These are phyloP conservation scores for Violaceomyces palustris DNA, from an alignment of 1,284 basidiomycete species.

Conservation along the genomic window DNA sequence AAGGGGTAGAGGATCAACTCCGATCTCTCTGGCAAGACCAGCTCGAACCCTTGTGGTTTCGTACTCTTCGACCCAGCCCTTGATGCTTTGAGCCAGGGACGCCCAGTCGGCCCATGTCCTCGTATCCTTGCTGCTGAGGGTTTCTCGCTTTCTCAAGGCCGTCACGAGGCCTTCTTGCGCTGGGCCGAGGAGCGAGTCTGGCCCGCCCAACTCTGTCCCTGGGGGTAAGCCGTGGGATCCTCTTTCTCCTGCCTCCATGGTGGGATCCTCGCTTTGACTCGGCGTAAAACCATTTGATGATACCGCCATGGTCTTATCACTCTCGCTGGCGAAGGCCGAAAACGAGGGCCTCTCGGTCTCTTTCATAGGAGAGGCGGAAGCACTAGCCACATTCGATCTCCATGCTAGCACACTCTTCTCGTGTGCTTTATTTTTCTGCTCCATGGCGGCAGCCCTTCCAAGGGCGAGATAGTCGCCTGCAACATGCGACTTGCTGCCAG, in stretches of 20 bases:
- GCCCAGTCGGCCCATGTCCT: conserved; percentile 48
- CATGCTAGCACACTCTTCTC: conserved; percentile 31
- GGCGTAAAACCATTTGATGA: no score
- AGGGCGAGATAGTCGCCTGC: conserved; percentile 29
- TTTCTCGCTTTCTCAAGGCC: background rate
- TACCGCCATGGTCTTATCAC: no score
- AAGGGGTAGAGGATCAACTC: conserved; percentile 16
- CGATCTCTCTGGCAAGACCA: conserved; percentile 40
- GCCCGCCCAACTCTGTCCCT: background rate
- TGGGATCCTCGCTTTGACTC: no score
- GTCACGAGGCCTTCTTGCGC: background rate
- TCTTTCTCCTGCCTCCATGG: background rate
- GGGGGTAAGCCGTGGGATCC: background rate
- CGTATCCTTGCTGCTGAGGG: background rate
- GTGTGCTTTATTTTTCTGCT: conserved; percentile 22
- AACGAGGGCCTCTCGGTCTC: no score
- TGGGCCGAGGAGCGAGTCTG: background rate
- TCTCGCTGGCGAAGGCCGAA: no score
- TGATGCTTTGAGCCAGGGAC: conserved; percentile 33
- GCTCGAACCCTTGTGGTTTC: conserved; percentile 34
- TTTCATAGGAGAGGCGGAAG: conserved; percentile 15
- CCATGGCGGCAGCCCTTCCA: conserved; percentile 39
- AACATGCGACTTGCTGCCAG: conserved; percentile 21
- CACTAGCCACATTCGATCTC: conserved; percentile 30
- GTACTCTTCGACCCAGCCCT: conserved; percentile 44